Evolutionary conservation across 2,329 filamentous ascomycete genomes (phyloP), one percentile per base, ranked within the genome.

Genomic region (Penicillium verrucosum): DNA sequence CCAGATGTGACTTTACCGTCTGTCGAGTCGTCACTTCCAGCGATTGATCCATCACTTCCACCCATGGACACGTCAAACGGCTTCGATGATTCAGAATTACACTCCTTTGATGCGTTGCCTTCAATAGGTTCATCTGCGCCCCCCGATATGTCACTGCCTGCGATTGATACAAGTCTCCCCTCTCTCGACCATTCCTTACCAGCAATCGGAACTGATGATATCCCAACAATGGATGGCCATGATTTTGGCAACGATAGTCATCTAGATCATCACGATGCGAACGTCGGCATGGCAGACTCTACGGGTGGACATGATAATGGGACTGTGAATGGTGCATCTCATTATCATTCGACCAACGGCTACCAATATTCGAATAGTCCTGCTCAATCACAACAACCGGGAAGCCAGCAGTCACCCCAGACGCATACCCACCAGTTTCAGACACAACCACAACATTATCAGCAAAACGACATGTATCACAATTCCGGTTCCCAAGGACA

Each of bases 321-420:
- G n/a, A 75, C 1, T 25, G 29, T 57, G 27, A 65, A 73, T 70
- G 74, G 64, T 60, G 74, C 69, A 63, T 77, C 68, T 58, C 70
- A 78, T 60, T 78, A 78, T 61, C 77, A 78, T 16, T 69, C 74
- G 18, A 75, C 77, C 49, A 80, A 79, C 57, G 75, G 78, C 46
- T 61, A 66, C 54, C 61, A 64, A 18, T 65, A 64, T 56, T 54
- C 58, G 27, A 64, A 60, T 27, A 64, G 60, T 45, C 60, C 60
- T 34, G 51, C 46, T 23, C 73, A 75, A 40, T 73, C 78, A 30
- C 54, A 71, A 74, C 66, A 80, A 72, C 64, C 72, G 70, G 61
- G 62, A 76, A 71, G 38, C 38, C 58, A 78, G 73, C 67, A 77
- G 64, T 54, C 64, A 56, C 54, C 61, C 14, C 67, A 64, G 75